These are phyloP conservation scores for Colletotrichum sp. DNA, from an alignment of 2,329 filamentous ascomycete species.

Conservation along the genomic window DNA sequence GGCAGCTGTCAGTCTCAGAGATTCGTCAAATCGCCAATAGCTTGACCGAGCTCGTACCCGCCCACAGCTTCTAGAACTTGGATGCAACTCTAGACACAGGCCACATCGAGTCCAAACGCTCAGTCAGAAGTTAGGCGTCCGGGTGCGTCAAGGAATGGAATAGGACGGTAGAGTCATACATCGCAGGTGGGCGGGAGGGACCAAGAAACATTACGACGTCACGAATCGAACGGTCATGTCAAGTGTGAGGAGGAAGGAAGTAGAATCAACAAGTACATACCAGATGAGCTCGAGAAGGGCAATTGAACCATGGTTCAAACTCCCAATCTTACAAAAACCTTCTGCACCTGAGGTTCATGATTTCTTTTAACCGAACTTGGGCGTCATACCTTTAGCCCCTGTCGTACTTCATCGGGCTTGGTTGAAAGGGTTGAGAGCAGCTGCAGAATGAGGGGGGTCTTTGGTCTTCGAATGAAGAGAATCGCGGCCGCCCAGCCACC, in stretches of 20 bases:
- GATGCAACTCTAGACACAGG: neutral
- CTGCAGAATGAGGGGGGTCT: neutral
- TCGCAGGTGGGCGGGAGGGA: neutral
- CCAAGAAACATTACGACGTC: neutral
- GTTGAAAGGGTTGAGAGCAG: neutral
- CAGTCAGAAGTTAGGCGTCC: neutral
- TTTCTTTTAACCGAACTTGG: neutral
- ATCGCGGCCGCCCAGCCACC: neutral
- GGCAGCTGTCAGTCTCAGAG: neutral
- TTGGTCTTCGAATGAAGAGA: neutral
- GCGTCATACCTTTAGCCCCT: neutral
- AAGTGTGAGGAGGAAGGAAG: neutral
- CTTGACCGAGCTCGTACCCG: neutral
- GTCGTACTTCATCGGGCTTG: neutral
- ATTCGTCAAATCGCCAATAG: neutral
- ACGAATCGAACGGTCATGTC: neutral
- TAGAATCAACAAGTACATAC: neutral
- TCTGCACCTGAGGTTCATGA: neutral
- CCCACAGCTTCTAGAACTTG: neutral
- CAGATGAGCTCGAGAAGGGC: neutral
- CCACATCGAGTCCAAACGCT: neutral
- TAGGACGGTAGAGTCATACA: neutral
- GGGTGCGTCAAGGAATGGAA: neutral
- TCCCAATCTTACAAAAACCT: neutral
- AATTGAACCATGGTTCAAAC: neutral